These are phyloP conservation scores for Ascomycota sp. DNA, from an alignment of 2,329 filamentous ascomycete species.

Conservation along the genomic window DNA sequence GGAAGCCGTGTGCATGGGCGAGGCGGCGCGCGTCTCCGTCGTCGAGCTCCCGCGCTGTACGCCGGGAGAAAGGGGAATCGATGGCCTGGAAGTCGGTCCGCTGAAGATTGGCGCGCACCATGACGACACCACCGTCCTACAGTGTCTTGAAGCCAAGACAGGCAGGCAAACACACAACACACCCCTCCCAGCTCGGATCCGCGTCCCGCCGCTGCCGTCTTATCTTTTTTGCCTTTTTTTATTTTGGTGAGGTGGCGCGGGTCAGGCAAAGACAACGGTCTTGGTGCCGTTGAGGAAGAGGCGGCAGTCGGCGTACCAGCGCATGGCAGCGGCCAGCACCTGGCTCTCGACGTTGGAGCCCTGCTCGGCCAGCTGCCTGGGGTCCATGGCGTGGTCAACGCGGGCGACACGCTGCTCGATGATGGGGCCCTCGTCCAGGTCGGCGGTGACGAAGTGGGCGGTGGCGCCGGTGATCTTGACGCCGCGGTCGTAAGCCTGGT, in stretches of 20 bases:
- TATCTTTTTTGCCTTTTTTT: too few relatives aligned
- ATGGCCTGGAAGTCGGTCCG: too few relatives aligned
- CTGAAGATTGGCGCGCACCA: too few relatives aligned
- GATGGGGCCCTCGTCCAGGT: slow-evolving; percentile 71
- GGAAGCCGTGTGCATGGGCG: too few relatives aligned
- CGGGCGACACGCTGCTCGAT: slow-evolving; percentile 67
- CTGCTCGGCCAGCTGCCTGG: slow-evolving; percentile 59
- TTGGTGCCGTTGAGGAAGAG: slow-evolving; percentile 63
- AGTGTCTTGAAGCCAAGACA: too few relatives aligned
- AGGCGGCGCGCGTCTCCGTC: too few relatives aligned
- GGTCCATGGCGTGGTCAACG: slow-evolving; percentile 56
- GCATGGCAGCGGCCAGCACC: slow-evolving; percentile 61
- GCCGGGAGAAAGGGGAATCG: too few relatives aligned
- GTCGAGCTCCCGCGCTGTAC: too few relatives aligned
- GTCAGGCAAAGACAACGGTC: slow-evolving; percentile 48
- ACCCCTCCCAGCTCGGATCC: too few relatives aligned
- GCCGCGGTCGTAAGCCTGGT: slow-evolving; percentile 68
- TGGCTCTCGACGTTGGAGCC: slow-evolving; percentile 72
- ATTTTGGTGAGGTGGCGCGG: neutral
- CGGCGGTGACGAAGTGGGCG: slow-evolving; percentile 70
- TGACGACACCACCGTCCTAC: too few relatives aligned
- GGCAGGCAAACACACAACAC: too few relatives aligned
- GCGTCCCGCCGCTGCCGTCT: too few relatives aligned
- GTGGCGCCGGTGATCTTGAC: slow-evolving; percentile 81
- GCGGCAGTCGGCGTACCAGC: slow-evolving; percentile 62